Percentiles rank a stretch among this genome's conserved stretches.
These are phyloP conservation scores for Chalciporus piperatus DNA, from an alignment of 768 basidiomycete species.

Conservation along the genomic window DNA sequence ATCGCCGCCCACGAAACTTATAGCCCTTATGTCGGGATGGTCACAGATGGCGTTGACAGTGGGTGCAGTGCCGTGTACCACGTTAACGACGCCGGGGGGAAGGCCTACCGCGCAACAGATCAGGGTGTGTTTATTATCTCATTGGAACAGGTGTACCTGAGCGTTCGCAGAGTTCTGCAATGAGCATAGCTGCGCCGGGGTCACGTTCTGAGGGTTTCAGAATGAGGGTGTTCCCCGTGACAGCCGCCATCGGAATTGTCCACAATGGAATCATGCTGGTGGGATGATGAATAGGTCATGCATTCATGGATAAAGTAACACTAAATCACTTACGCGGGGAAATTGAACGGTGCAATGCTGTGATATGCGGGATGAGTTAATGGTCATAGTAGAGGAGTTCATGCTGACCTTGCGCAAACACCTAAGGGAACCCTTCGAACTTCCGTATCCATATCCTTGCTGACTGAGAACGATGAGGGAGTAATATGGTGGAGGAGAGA, in stretches of 20 bases:
- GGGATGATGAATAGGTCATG: neutral
- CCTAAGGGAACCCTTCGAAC: constrained; percentile 82
- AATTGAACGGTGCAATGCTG: constrained; percentile 86
- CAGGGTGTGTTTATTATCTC: neutral
- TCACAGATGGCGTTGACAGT: constrained; percentile 96
- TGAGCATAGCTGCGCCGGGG: constrained; percentile 96
- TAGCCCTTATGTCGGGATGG: constrained; percentile 86
- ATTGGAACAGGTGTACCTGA: constrained; percentile 47
- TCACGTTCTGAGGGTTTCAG: constrained; percentile 96
- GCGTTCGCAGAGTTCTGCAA: constrained; percentile 88
- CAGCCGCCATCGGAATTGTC: constrained; percentile 87
- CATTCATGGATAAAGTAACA: neutral
- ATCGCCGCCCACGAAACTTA: constrained; percentile 96
- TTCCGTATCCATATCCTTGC: constrained; percentile 96
- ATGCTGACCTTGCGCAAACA: constrained; percentile 65
- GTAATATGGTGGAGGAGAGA: neutral
- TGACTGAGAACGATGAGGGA: constrained; percentile 49
- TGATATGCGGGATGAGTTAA: constrained; percentile 1
- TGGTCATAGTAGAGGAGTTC: neutral
- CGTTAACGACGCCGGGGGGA: constrained; percentile 85
- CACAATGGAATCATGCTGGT: constrained; percentile 92
- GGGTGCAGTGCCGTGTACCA: constrained; percentile 86
- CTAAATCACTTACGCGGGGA: constrained; percentile 64
- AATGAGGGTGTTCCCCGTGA: constrained; percentile 91
- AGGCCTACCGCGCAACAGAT: constrained; percentile 44